A percentile compares a stretch with the other conserved stretches of the same genome.
Conservation (phyloP, 2,329 filamentous ascomycete species). For the Leptodontidium sp. region DNA sequence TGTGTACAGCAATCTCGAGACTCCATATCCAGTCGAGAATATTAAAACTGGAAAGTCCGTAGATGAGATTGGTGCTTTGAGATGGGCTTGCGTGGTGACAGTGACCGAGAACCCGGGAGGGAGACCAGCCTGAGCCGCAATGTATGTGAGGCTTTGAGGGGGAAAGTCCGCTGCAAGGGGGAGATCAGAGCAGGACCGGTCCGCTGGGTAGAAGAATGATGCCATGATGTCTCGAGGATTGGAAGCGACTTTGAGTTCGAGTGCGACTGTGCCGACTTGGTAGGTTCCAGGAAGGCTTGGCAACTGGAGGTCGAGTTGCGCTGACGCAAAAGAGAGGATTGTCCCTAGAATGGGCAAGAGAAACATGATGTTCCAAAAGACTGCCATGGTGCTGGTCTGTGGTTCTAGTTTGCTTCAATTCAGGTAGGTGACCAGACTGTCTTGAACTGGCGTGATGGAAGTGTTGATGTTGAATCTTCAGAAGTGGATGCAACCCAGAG, state of each 20-base stretch:
- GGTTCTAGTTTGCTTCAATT: background rate
- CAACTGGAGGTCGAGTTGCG: slow-evolving; percentile 17
- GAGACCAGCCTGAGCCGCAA: slow-evolving; percentile 10
- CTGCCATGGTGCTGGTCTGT: background rate
- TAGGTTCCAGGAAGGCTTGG: slow-evolving; percentile 15
- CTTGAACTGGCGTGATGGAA: too few relatives aligned
- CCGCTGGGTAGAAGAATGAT: slow-evolving; percentile 34
- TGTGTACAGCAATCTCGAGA: slow-evolving; percentile 43
- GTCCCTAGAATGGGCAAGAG: background rate
- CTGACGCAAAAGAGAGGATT: background rate
- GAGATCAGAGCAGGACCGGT: slow-evolving; percentile 9
- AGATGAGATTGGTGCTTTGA: slow-evolving; percentile 19
- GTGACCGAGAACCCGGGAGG: slow-evolving; percentile 14
- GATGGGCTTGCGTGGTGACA: slow-evolving; percentile 27
- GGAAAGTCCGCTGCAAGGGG: slow-evolving; percentile 26
- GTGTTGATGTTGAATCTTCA: too few relatives aligned
- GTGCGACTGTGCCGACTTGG: slow-evolving; percentile 20
- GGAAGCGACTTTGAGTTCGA: slow-evolving; percentile 27
- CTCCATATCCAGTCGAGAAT: slow-evolving; percentile 45
- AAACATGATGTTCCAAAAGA: background rate
- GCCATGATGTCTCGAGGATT: slow-evolving; percentile 32
- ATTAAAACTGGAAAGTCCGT: slow-evolving; percentile 41
- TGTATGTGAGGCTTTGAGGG: slow-evolving; percentile 17
- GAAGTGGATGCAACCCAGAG: too few relatives aligned
- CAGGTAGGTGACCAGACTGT: too few relatives aligned